phyloP scores from a whole-genome alignment of 257 asterid species.

The Marsdenia floribunda region DNA sequence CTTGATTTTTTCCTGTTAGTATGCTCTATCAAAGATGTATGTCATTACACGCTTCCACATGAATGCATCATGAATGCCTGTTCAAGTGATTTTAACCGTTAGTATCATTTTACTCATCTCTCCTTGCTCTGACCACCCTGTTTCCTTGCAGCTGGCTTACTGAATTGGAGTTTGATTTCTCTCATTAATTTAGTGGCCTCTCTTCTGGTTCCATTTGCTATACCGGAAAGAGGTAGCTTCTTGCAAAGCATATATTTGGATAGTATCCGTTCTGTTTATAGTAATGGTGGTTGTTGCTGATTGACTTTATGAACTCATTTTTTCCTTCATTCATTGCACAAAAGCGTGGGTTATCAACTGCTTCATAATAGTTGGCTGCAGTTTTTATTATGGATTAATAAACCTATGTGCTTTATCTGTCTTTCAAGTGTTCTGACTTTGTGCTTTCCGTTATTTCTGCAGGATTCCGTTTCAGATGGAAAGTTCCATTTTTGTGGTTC shows the following conservation, averaged over 20 bases:
- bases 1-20: neutral
- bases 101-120: neutral
- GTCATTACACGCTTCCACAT: neutral
- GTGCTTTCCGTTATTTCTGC: slow-evolving; percentile 20
- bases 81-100: neutral
- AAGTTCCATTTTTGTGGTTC: slow-evolving; percentile 56
- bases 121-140: slow-evolving; percentile 3
- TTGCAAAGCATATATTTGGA: slow-evolving; percentile 9
- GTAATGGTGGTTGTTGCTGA: neutral
- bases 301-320: neutral
- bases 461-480: slow-evolving; percentile 61
- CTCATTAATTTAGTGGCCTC: slow-evolving; percentile 62
- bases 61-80: neutral
- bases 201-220: slow-evolving; percentile 52
- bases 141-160: slow-evolving; percentile 60
- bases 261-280: slow-evolving; percentile 10
- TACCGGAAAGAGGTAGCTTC: slow-evolving; percentile 62
- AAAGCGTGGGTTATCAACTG: neutral
- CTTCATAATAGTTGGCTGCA: slow-evolving; percentile 1
- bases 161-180: slow-evolving; percentile 78
- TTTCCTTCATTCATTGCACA: neutral
- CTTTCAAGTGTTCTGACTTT: neutral
- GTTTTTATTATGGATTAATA: neutral
- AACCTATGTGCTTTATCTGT: neutral
- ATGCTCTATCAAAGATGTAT: neutral